Evolutionary conservation across 2,329 filamentous ascomycete species (phyloP).

Genomic region (Colletotrichum salicis): DNA sequence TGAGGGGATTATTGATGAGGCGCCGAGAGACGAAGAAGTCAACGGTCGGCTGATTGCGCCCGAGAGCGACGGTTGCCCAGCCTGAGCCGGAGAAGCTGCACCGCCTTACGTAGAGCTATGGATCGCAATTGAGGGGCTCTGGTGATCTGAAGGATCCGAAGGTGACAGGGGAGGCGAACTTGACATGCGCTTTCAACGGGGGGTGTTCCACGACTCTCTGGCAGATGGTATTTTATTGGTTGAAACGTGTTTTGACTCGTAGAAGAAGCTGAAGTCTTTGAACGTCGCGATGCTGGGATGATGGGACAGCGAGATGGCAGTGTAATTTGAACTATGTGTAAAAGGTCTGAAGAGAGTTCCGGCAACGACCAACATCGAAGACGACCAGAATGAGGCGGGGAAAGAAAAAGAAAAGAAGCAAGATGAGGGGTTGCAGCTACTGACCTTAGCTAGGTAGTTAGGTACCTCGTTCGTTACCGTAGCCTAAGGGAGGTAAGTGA

Average conservation of each 20-base stretch:
- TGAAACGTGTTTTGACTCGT: neutral
- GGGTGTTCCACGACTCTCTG: neutral
- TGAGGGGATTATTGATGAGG: slow-evolving; percentile 9
- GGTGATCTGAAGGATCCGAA: slow-evolving; percentile 15
- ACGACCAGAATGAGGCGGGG: neutral
- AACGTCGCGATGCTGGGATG: slow-evolving; percentile 2
- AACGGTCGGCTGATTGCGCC: slow-evolving; percentile 24
- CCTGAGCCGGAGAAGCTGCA: slow-evolving; percentile 11
- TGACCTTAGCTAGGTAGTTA: neutral
- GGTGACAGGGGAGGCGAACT: slow-evolving; percentile 5
- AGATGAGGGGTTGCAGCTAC: neutral
- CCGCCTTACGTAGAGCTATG: slow-evolving; percentile 23
- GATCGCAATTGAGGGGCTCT: slow-evolving; percentile 23
- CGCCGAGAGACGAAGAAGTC: slow-evolving; percentile 5
- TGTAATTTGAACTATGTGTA: neutral
- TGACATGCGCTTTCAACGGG: slow-evolving; percentile 3
- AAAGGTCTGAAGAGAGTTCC: neutral
- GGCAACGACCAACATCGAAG: neutral
- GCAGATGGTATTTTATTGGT: neutral
- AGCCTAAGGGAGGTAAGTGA: neutral
- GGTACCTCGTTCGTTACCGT: neutral
- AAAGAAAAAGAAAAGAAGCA: neutral
- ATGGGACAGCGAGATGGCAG: neutral
- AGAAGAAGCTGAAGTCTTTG: neutral
- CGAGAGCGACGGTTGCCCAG: slow-evolving; percentile 13